These are phyloP conservation scores for Colletotrichum phormii DNA, from an alignment of 2,329 filamentous ascomycete genomes.

Conservation along the genomic window DNA sequence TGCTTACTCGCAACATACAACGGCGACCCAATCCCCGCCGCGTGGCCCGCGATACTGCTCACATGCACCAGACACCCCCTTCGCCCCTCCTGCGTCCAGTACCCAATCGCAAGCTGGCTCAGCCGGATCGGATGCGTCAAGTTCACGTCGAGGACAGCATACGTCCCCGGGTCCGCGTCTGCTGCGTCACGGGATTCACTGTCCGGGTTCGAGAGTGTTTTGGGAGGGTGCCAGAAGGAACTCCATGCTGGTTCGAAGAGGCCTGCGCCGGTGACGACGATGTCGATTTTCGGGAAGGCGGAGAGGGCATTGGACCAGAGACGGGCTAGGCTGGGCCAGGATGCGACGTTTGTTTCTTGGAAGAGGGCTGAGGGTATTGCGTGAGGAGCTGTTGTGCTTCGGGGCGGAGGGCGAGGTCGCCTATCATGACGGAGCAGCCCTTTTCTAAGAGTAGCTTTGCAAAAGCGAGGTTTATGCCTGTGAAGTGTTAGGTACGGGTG, in stretches of 20 bases:
- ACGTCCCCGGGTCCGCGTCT: conserved; percentile 46
- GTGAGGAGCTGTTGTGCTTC: conserved; percentile 49
- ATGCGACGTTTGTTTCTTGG: conserved; percentile 50
- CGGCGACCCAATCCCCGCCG: conserved; percentile 44
- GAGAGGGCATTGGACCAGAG: conserved; percentile 46
- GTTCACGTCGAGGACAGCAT: conserved; percentile 51
- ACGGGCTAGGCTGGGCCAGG: conserved; percentile 48
- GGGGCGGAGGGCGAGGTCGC: conserved; percentile 48
- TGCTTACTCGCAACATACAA: conserved; percentile 52
- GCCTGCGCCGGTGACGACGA: conserved; percentile 52
- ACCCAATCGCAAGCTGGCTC: conserved; percentile 50
- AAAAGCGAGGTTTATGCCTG: conserved; percentile 53
- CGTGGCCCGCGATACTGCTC: conserved; percentile 49
- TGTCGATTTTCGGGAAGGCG: conserved; percentile 47
- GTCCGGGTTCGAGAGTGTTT: conserved; percentile 44
- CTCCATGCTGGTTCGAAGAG: conserved; percentile 51
- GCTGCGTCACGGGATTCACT: conserved; percentile 42
- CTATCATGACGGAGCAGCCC: conserved; percentile 52
- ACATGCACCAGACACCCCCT: conserved; percentile 47
- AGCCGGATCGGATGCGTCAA: conserved; percentile 50
- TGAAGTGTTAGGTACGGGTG: background rate
- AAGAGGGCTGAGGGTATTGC: conserved; percentile 47
- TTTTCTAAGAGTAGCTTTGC: conserved; percentile 46
- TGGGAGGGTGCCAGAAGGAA: conserved; percentile 51
- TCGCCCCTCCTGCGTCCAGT: conserved; percentile 48